Conservation (phyloP, 2,329 filamentous ascomycete genomes). For the Endoconidiophora laricicola region DNA sequence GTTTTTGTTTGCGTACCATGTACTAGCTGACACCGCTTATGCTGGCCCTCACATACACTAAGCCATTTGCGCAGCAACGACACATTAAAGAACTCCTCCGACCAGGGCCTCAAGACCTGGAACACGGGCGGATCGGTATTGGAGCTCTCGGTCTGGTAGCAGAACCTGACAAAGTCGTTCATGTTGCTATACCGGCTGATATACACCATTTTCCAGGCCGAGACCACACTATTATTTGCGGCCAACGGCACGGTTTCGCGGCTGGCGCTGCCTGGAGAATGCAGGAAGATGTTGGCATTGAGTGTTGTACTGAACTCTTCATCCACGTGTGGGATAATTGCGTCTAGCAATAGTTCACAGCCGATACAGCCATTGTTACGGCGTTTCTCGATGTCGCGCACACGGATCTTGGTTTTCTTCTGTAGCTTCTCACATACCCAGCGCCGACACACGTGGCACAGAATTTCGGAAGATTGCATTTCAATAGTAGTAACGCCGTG, state of each 20-base stretch:
- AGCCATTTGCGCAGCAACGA: not conserved
- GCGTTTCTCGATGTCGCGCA: not conserved
- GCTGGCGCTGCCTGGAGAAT: not conserved
- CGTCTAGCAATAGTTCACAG: not conserved
- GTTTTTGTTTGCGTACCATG: no score
- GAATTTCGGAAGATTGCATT: not conserved
- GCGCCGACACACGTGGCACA: not conserved
- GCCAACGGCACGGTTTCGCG: not conserved
- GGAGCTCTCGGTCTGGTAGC: not conserved
- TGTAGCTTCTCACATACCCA: not conserved
- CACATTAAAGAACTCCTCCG: conserved; percentile 1
- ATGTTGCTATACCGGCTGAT: not conserved
- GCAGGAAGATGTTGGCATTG: no score
- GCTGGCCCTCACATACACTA: not conserved
- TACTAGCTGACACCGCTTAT: not conserved
- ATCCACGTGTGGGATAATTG: not conserved
- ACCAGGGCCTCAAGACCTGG: not conserved
- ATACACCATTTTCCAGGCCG: not conserved
- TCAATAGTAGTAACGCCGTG: no score
- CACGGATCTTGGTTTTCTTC: not conserved
- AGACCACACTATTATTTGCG: not conserved
- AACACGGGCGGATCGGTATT: not conserved
- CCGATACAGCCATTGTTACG: not conserved
- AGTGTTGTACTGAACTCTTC: not conserved
- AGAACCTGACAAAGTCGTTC: not conserved